Evolutionary conservation across 2,329 filamentous ascomycete genomes (phyloP).

Genomic region (Anthostomella pinea): DNA sequence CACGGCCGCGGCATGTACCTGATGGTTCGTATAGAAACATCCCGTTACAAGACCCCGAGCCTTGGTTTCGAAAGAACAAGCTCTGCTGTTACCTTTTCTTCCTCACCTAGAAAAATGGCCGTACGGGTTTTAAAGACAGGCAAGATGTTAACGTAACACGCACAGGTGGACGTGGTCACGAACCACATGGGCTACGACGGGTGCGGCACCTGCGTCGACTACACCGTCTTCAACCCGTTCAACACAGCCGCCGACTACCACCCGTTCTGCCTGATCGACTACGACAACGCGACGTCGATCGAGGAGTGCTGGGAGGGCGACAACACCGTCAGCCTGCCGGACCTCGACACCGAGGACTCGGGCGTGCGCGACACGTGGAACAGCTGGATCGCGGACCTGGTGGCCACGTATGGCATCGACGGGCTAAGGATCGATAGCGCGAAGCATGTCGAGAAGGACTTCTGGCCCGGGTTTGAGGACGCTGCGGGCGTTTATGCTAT

Average conservation of each 20-base stretch:
- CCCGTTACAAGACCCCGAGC: too few relatives aligned
- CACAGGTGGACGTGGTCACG: constrained; percentile 57
- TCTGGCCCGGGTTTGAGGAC: constrained; percentile 43
- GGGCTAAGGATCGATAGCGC: constrained; percentile 49
- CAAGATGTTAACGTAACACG: too few relatives aligned
- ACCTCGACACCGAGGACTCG: constrained; percentile 43
- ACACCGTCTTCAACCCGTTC: constrained; percentile 53
- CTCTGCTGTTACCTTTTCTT: too few relatives aligned
- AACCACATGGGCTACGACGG: constrained; percentile 57
- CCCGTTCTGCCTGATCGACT: constrained; percentile 51
- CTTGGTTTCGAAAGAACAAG: too few relatives aligned
- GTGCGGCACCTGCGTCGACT: constrained; percentile 47
- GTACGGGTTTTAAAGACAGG: too few relatives aligned
- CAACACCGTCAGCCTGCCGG: constrained; percentile 41
- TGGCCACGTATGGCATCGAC: constrained; percentile 52
- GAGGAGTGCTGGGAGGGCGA: constrained; percentile 51
- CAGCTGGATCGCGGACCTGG: constrained; percentile 45
- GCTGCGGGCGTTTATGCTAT: constrained; percentile 48
- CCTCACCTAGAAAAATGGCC: too few relatives aligned
- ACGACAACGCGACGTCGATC: constrained; percentile 40
- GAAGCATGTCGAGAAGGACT: constrained; percentile 46
- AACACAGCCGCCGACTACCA: constrained; percentile 54
- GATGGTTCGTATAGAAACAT: too few relatives aligned
- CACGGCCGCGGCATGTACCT: constrained; percentile 57
- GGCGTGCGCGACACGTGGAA: constrained; percentile 43